A percentile compares a stretch with the other conserved stretches of the same genome.
phyloP scores from a whole-genome alignment of 306 rosid species.

The Lathyrus tuberosus region DNA sequence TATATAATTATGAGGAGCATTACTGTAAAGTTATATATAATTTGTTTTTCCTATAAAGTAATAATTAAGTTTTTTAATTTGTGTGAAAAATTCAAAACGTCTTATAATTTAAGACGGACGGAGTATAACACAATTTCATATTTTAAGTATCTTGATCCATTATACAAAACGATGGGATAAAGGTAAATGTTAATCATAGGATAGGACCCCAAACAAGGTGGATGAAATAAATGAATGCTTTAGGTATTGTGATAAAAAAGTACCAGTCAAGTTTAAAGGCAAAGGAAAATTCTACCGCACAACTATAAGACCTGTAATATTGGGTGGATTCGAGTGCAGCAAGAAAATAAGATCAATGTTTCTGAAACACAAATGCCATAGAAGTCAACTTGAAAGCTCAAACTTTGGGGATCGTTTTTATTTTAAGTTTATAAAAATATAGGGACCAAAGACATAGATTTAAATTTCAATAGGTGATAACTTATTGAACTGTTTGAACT shows the following conservation, averaged over 20 bases:
- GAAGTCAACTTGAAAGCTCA: not conserved
- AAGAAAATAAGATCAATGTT: constrained; percentile 1
- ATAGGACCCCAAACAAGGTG: not conserved
- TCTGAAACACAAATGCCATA: not conserved
- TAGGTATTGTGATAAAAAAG: not conserved
- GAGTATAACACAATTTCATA: too few relatives aligned
- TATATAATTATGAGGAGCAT: too few relatives aligned
- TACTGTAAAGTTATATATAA: too few relatives aligned
- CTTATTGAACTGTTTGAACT: not conserved
- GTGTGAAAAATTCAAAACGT: too few relatives aligned
- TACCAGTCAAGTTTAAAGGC: not conserved
- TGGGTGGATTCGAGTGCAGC: too few relatives aligned
- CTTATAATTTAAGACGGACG: too few relatives aligned
- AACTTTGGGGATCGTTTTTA: not conserved
- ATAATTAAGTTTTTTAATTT: too few relatives aligned
- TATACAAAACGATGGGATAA: not conserved
- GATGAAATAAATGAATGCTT: not conserved
- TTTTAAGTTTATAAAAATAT: not conserved
- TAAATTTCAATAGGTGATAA: not conserved
- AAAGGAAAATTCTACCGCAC: not conserved
- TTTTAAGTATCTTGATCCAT: too few relatives aligned
- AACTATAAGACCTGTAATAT: too few relatives aligned
- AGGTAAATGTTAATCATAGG: not conserved
- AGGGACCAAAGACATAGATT: not conserved
- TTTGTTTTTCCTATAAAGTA: too few relatives aligned